Evolutionary conservation across 2,329 filamentous ascomycete species (phyloP), one percentile per base, ranked within the genome.

Genomic region (Pseudogymnoascus pannorum): DNA sequence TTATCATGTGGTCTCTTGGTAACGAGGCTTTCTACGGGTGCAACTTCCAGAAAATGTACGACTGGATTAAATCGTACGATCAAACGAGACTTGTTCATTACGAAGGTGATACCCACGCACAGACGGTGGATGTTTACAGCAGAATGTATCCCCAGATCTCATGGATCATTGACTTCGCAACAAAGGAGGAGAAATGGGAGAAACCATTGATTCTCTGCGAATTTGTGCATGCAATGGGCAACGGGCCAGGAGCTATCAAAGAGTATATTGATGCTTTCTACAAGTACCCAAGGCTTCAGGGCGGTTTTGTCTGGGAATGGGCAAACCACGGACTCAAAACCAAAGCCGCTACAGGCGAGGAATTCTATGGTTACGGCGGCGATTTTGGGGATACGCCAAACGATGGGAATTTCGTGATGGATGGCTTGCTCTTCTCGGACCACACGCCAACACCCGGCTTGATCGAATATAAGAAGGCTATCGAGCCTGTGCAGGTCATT

Each of bases 211-310:
- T 87, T 1, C 76, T 82, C 1, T 82, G 79, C 67, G 80, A 84
- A 63, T 82, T 79, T 57, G 78, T 72, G 0, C 79, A 82, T 66
- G 86, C 87, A 1, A 89, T 90, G 86, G 87, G 87, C 6, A 90
- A 89, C 65, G 87, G 86, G 0, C 87, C 87, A 0, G 87, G 87
- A 0, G 81, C 81, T 51, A 76, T 89, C 11, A 79, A 86, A 61
- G 87, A 89, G 63, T 89, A 89, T 63, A 76, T 86, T 42, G 77
- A 85, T 33, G 75, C 77, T 0, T 85, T 84, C 70, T 79, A 80
- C 64, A 74, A 76, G 31, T 75, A 84, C 63, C 77, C 76, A 2
- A 72, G 75, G 4, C 73, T 85, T 1, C 81, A 84, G 68, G 82
- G 82, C 22, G 82, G 81, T 0, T 79, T 75, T 62, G 73, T 78